Conservation (phyloP, 2,329 filamentous ascomycete species). For the Penicillium brasilianum region DNA sequence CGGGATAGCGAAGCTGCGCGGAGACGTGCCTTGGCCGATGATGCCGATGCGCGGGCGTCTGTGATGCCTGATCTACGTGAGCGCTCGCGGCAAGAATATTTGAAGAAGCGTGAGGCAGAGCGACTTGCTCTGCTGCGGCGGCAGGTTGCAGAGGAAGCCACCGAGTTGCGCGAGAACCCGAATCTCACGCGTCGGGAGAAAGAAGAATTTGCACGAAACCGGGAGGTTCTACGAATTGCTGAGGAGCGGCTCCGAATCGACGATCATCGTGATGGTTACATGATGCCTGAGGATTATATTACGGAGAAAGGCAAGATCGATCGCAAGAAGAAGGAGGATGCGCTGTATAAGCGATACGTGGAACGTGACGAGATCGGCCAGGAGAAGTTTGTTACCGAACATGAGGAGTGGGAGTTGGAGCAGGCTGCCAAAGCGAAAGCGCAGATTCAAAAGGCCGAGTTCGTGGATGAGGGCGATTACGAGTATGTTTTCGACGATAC, state of each 20-base stretch:
- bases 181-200: constrained; percentile 78
- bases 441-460: constrained; percentile 76
- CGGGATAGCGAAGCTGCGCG: constrained; percentile 64
- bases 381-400: constrained; percentile 88
- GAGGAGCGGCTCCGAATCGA: constrained; percentile 87
- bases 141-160: constrained; percentile 87
- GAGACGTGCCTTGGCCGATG: constrained; percentile 67
- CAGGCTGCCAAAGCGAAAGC: constrained; percentile 86
- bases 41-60: constrained; percentile 68
- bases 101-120: constrained; percentile 90
- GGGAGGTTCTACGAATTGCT: constrained; percentile 78
- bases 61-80: constrained; percentile 82
- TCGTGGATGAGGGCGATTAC: constrained; percentile 80
- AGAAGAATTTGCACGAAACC: constrained; percentile 85
- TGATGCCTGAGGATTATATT: constrained; percentile 92
- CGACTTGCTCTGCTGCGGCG: constrained; percentile 82
- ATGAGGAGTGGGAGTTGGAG: constrained; percentile 94
- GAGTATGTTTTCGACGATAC: constrained; percentile 91
- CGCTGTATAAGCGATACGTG: constrained; percentile 87
- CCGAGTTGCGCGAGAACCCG: constrained; percentile 77
- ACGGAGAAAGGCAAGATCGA: constrained; percentile 92
- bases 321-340: constrained; percentile 83
- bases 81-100: constrained; percentile 86
- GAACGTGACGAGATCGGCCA: constrained; percentile 86
- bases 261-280: constrained; percentile 89